Evolutionary conservation across 1,139 yeast species (phyloP), one percentile per base, ranked within the genome.

Genomic region (Trichomonascaceae sp.): DNA sequence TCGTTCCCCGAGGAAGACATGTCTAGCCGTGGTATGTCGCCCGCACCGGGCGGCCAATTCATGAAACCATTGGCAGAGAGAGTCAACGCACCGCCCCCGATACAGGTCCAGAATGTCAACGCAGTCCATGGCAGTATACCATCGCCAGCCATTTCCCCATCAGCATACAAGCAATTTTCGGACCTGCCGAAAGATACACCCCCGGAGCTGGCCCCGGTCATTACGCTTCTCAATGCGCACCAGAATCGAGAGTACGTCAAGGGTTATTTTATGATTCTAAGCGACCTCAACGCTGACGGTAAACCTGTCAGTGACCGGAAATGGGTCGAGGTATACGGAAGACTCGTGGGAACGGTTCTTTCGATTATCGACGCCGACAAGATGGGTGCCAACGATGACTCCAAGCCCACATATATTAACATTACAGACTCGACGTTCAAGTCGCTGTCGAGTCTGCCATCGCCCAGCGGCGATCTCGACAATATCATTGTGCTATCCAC

Each of bases 291-390:
- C 41, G 44, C 55, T 33, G 48, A 85, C 47, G 98, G 97, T 8
- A 71, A 77, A 41, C 89, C 94, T 0, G 65, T 68, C 2, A 71
- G 75, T 0, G 84, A 78, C 36, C 66, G 96, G 34, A 70, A 71
- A 48, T 89, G 98, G 98, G 68, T 69, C 39, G 96, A 89, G 55
- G 95, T 85, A 13, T 89, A 80, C 55, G 97, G 94, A 30, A 84
- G 82, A 17, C 64, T 89, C 31, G 74, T 84, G 5, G 98, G 98
- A 13, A 81, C 85, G 39, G 94, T 85, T 48, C 62, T 89, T 40
- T 93, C 96, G 1, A 72, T 82, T 44, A 87, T 96, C 96, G 87
- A 84, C 55, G 93, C 94, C 1, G 76, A 76, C 29, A 70, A 70
- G 41, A 62, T 85, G 16, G 30, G 29, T 16, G 32, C 29, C 41